Conservation (phyloP, 345 rosid species). For the Camelina neglecta region DNA sequence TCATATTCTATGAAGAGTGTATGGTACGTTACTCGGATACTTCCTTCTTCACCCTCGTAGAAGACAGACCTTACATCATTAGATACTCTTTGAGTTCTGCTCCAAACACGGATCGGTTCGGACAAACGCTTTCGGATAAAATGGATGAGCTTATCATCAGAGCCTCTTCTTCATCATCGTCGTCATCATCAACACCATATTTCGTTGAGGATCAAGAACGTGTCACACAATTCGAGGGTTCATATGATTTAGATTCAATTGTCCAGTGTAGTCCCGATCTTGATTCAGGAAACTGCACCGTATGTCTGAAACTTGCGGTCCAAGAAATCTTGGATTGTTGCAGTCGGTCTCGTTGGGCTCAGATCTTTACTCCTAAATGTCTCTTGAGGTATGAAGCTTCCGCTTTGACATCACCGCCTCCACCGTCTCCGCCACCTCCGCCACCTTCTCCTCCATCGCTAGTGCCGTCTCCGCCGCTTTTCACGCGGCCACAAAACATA, state of each 20-base stretch:
- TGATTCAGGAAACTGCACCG: conserved; percentile 8
- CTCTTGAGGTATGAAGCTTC: conserved; percentile 4
- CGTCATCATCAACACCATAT: not conserved
- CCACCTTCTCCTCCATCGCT: not conserved
- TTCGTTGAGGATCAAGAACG: conserved; percentile 15
- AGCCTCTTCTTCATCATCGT: not conserved
- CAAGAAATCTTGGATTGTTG: not conserved
- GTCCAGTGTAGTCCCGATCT: conserved; percentile 33
- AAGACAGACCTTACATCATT: not conserved
- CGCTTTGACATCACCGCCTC: not conserved
- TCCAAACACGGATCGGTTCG: not conserved
- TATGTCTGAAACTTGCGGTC: conserved; percentile 9
- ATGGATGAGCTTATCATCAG: conserved; percentile 15
- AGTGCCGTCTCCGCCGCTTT: conserved; percentile 2
- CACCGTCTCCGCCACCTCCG: not conserved
- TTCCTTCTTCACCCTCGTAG: conserved; percentile 7
- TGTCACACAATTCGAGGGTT: not conserved
- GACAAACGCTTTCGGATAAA: not conserved
- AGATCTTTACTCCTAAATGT: conserved; percentile 27
- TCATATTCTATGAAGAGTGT: conserved; percentile 48
- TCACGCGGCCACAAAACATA: not conserved
- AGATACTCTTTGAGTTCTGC: not conserved
- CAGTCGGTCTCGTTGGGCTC: conserved; percentile 18
- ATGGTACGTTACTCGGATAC: conserved; percentile 45
- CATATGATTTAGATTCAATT: conserved; percentile 10